phyloP scores from a whole-genome alignment of 23 red algal species.

The Gracilaria vermiculophylla region DNA sequence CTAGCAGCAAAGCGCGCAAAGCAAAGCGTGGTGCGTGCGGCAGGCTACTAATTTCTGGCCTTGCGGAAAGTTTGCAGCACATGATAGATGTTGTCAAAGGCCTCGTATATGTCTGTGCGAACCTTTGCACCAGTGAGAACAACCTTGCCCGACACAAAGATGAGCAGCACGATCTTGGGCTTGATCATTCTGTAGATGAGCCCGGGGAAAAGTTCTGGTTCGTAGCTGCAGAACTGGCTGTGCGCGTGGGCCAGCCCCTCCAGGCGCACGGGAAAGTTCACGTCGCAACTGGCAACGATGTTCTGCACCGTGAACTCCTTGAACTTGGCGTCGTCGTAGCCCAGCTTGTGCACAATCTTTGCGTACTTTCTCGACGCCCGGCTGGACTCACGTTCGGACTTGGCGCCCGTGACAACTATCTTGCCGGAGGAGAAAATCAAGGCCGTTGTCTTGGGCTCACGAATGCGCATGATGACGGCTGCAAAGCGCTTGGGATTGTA shows the following conservation, averaged over 20 bases:
- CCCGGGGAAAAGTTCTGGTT: constrained; percentile 99
- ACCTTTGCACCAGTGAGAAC: constrained; percentile 97
- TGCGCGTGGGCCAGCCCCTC: constrained; percentile 91
- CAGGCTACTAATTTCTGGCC: constrained; percentile 5
- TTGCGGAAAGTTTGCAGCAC: constrained; percentile 93
- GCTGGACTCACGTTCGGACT: constrained; percentile 84
- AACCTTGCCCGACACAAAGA: constrained; percentile 99
- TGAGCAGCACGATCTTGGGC: constrained; percentile 96
- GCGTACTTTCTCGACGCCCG: constrained; percentile 91
- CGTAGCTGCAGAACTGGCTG: constrained; percentile 92
- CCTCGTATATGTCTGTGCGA: constrained; percentile 87
- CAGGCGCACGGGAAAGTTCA: constrained; percentile 95
- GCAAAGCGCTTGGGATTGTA: constrained; percentile 99
- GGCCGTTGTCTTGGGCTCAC: constrained; percentile 97
- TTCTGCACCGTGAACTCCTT: constrained; percentile 98
- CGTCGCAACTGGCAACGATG: constrained; percentile 93
- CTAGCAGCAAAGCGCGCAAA: neutral
- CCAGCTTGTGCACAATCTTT: constrained; percentile 96
- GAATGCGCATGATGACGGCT: constrained; percentile 99
- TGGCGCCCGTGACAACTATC: constrained; percentile 96
- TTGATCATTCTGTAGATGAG: constrained; percentile 98
- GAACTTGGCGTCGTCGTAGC: constrained; percentile 91
- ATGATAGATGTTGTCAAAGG: constrained; percentile 91
- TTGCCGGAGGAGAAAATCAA: constrained; percentile 98
- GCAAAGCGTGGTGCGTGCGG: neutral